Evolutionary conservation across 140 eudicot genomes (phyloP), one percentile per base, ranked within the genome.

Genomic region (Stevia rebaudiana): DNA sequence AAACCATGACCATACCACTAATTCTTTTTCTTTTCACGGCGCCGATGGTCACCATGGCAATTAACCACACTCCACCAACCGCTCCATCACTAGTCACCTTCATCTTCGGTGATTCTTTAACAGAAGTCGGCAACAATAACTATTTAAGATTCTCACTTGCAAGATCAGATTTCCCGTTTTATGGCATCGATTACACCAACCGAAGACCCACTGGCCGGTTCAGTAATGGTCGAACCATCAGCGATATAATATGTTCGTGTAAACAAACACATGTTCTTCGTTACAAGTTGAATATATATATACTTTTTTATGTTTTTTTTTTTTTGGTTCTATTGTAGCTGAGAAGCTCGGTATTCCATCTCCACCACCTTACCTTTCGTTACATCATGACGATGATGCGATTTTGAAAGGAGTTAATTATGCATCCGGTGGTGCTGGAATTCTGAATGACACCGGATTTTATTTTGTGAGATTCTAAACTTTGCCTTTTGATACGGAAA

Each of bases 371-470:
- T 90, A 77, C 76, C 84, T 90, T 60, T 86, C 95, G 3, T 52
- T 86, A 67, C 30, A 79, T 11, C 76, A 69, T 28, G 63, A 58
- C 7, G 97, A 84, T 21, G 90, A 86, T 69, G 85, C 79, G 0
- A 43, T 90, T 50, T 69, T 86, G 13, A 78, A 80, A 73, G 97
- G 97, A 40, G 89, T 86, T 40, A 90, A 90, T 65, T 90, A 90
- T 55, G 97, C 97, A 12, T 90, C 97, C 9, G 97, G 97, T 25
- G 97, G 97, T 67, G 97, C 95, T 49, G 97, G 97, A 7, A 90
- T 90, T 75, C 84, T 90, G 39, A 90, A 86, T 55, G 97, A 90
- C 24, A 90, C 97, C 0, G 97, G 97, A 36, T 79, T 80, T 0
- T 90, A 90, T 79, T 90, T 90, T 23, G 95, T 90, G 86, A 71